Conservation (phyloP, 495 filamentous ascomycete genomes). For the Apiosordaria backusii region DNA sequence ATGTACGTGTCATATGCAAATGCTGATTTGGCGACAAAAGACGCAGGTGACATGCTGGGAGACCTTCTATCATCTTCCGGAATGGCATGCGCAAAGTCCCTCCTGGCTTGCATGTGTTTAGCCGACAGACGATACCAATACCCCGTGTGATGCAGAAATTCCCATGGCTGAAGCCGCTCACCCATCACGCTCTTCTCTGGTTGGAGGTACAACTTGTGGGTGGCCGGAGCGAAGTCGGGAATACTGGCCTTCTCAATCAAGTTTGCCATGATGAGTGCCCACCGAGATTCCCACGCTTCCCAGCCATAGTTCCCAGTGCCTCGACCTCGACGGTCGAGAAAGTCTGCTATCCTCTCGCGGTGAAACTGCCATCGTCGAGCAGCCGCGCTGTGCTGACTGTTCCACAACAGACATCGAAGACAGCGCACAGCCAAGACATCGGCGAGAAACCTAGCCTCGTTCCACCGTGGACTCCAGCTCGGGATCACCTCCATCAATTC, state of each 20-base stretch:
- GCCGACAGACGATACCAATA: constrained; percentile 79
- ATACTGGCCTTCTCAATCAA: constrained; percentile 62
- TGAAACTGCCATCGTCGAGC: constrained; percentile 74
- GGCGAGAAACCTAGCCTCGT: constrained; percentile 76
- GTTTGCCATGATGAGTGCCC: constrained; percentile 77
- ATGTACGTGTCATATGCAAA: constrained; percentile 83
- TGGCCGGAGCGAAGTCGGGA: constrained; percentile 39
- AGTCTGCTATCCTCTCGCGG: constrained; percentile 61
- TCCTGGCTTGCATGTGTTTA: constrained; percentile 59
- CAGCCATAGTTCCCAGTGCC: constrained; percentile 80
- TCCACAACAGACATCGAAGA: constrained; percentile 75
- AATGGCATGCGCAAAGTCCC: constrained; percentile 60
- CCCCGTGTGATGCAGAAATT: constrained; percentile 78
- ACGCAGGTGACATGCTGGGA: constrained; percentile 63
- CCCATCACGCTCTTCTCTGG: constrained; percentile 67
- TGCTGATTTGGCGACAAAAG: constrained; percentile 62
- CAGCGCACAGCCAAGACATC: constrained; percentile 76
- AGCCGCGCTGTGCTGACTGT: constrained; percentile 67
- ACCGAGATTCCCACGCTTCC: constrained; percentile 83
- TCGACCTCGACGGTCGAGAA: constrained; percentile 77
- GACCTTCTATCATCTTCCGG: constrained; percentile 69
- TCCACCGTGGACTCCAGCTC: constrained; percentile 81
- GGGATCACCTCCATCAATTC: constrained; percentile 85
- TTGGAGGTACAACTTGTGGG: constrained; percentile 47
- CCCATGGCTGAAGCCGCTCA: constrained; percentile 70